Percentiles rank a stretch among this genome's conserved stretches.
phyloP scores from a whole-genome alignment of 2,329 filamentous ascomycete species.

The Paraconiothyrium sp. region DNA sequence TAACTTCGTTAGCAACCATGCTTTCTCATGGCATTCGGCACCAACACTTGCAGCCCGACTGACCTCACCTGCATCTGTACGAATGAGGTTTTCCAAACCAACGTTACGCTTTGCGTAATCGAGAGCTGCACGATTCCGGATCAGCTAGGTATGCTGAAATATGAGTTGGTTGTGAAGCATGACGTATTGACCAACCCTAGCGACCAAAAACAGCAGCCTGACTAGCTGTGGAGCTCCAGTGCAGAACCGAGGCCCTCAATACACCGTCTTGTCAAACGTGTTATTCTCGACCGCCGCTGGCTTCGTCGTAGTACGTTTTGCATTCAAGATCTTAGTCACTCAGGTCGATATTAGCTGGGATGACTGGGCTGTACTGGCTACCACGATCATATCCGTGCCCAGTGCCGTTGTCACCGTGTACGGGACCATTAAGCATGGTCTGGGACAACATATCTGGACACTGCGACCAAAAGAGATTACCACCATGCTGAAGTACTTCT shows the following conservation, averaged over 20 bases:
- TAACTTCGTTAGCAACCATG: conserved; percentile 22
- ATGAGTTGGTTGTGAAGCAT: neutral
- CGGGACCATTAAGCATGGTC: conserved; percentile 45
- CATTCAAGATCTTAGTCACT: conserved; percentile 49
- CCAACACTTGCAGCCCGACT: conserved; percentile 29
- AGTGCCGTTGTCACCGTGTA: conserved; percentile 39
- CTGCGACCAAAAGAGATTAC: conserved; percentile 55
- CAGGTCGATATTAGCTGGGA: conserved; percentile 49
- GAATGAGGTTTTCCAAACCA: conserved; percentile 30
- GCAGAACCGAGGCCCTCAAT: conserved; percentile 47
- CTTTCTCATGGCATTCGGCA: conserved; percentile 21
- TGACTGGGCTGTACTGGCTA: conserved; percentile 46
- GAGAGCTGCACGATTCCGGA: conserved; percentile 34
- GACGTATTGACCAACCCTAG: conserved; percentile 28
- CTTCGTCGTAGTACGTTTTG: conserved; percentile 48
- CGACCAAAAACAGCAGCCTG: conserved; percentile 54
- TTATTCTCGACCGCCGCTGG: conserved; percentile 42
- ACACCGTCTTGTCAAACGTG: conserved; percentile 45
- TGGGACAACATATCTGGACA: conserved; percentile 65
- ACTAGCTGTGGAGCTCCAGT: conserved; percentile 52
- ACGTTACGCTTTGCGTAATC: conserved; percentile 32
- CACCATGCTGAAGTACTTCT: conserved; percentile 52
- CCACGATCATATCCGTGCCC: conserved; percentile 32
- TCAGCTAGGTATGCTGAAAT: conserved; percentile 26
- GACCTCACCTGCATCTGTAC: conserved; percentile 36